A percentile compares a stretch with the other conserved stretches of the same genome.
These are phyloP conservation scores for Apodospora peruviana DNA, from an alignment of 495 filamentous ascomycete genomes.

Conservation along the genomic window DNA sequence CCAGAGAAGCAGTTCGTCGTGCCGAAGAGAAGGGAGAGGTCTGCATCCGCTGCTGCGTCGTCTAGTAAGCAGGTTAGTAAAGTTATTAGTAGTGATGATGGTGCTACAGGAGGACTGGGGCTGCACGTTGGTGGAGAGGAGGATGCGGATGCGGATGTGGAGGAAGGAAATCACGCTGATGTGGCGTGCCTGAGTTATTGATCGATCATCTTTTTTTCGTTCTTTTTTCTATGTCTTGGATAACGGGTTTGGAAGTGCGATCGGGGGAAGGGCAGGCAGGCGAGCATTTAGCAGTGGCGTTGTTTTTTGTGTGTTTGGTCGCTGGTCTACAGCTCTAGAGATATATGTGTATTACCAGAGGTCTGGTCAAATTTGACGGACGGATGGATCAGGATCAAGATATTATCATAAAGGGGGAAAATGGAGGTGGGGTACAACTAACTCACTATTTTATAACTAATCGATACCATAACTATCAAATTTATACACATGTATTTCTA, in stretches of 20 bases:
- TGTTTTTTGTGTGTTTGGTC: no score
- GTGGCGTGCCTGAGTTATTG: constrained; percentile 1
- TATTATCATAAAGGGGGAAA: background rate
- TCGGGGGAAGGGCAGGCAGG: no score
- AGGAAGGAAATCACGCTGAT: constrained; percentile 16
- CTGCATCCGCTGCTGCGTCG: no score
- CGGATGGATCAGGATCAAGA: no score
- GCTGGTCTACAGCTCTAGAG: no score
- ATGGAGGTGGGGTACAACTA: background rate
- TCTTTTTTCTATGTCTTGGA: background rate
- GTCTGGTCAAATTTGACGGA: background rate
- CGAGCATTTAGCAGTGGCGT: no score
- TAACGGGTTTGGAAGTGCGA: no score
- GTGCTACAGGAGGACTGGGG: background rate
- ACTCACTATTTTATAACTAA: background rate
- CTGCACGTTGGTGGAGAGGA: background rate
- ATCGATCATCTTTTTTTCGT: background rate
- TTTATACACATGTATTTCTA: background rate
- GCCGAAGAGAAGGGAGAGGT: background rate
- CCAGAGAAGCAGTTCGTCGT: background rate
- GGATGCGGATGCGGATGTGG: constrained; percentile 1
- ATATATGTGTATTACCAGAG: no score
- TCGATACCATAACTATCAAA: background rate
- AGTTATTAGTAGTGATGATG: no score
- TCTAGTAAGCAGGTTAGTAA: no score